Percentiles rank a stretch among this genome's conserved stretches.
Conservation (phyloP, 2,329 filamentous ascomycete species). For the Cytospora mali region DNA sequence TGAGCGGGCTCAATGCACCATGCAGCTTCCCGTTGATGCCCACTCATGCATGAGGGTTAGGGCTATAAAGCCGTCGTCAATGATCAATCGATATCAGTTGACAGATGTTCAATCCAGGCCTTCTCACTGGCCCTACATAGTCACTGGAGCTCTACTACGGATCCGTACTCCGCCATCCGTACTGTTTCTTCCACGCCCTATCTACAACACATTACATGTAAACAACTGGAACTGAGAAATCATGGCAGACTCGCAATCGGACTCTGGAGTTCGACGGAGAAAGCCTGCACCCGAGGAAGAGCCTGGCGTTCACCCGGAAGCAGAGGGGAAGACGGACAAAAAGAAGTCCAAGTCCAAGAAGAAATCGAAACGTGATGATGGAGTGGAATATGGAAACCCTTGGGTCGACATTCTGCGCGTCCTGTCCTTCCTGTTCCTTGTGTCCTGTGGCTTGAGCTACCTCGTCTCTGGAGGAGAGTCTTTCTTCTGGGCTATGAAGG, state of each 20-base stretch:
- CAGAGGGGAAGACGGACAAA: slow-evolving; percentile 24
- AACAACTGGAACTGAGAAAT: neutral
- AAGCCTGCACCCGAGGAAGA: slow-evolving; percentile 13
- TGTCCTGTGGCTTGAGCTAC: slow-evolving; percentile 73
- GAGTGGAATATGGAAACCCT: slow-evolving; percentile 56
- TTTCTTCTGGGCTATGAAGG: slow-evolving; percentile 65
- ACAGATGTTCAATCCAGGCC: too few species aligned
- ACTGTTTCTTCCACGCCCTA: neutral
- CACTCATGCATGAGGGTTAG: too few species aligned
- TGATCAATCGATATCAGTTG: too few species aligned
- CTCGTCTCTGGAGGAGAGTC: slow-evolving; percentile 72
- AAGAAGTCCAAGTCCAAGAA: slow-evolving; percentile 35
- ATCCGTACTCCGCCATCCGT: too few species aligned
- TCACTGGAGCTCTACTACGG: too few species aligned
- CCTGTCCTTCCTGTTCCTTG: slow-evolving; percentile 65
- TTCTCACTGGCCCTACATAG: too few species aligned
- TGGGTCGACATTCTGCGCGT: slow-evolving; percentile 71
- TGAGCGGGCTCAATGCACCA: too few species aligned
- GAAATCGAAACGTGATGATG: slow-evolving; percentile 53
- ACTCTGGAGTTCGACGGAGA: slow-evolving; percentile 26
- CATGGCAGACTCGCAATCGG: slow-evolving; percentile 23
- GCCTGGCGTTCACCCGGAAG: neutral
- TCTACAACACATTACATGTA: neutral
- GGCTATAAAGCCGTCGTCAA: too few species aligned
- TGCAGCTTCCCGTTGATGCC: too few species aligned